phyloP scores from a whole-genome alignment of 2,329 filamentous ascomycete genomes.

The Emmonsiellopsis sp. region DNA sequence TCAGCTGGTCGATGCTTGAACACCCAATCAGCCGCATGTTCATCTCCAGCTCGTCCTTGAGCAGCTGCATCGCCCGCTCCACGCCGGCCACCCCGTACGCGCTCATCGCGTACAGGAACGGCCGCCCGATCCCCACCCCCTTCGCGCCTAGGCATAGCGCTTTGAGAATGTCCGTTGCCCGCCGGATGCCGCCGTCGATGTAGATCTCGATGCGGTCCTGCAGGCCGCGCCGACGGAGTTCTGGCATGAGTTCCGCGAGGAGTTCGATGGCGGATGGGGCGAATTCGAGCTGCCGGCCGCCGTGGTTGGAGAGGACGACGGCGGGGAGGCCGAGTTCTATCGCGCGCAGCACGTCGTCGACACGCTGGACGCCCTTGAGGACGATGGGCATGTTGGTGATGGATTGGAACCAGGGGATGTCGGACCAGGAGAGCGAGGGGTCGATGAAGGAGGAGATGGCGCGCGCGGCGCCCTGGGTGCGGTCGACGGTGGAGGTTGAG shows the following conservation, averaged over 20 bases:
- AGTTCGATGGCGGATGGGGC: constrained; percentile 83
- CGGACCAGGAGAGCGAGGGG: constrained; percentile 83
- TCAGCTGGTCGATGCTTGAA: constrained; percentile 63
- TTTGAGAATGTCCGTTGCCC: constrained; percentile 91
- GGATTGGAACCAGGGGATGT: constrained; percentile 83
- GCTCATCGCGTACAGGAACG: constrained; percentile 94
- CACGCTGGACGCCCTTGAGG: constrained; percentile 73
- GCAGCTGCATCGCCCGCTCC: constrained; percentile 80
- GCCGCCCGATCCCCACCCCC: constrained; percentile 86
- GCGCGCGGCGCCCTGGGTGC: constrained; percentile 80
- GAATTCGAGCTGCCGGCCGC: constrained; percentile 87
- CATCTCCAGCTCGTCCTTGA: constrained; percentile 98
- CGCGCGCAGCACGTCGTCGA: constrained; percentile 95
- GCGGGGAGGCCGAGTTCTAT: constrained; percentile 94
- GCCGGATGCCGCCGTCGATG: constrained; percentile 81
- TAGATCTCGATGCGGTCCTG: constrained; percentile 75
- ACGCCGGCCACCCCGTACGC: constrained; percentile 82
- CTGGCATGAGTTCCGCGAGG: constrained; percentile 85
- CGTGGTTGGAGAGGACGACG: constrained; percentile 92
- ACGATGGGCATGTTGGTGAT: constrained; percentile 68
- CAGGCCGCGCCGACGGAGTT: constrained; percentile 63
- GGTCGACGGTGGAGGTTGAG: constrained; percentile 62
- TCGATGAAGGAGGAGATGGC: constrained; percentile 97
- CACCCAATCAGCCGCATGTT: constrained; percentile 92
- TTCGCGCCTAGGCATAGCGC: constrained; percentile 84